A percentile compares a stretch with the other conserved stretches of the same genome.
phyloP scores from a whole-genome alignment of 441 rosid species.

The Populus tomentosa region DNA sequence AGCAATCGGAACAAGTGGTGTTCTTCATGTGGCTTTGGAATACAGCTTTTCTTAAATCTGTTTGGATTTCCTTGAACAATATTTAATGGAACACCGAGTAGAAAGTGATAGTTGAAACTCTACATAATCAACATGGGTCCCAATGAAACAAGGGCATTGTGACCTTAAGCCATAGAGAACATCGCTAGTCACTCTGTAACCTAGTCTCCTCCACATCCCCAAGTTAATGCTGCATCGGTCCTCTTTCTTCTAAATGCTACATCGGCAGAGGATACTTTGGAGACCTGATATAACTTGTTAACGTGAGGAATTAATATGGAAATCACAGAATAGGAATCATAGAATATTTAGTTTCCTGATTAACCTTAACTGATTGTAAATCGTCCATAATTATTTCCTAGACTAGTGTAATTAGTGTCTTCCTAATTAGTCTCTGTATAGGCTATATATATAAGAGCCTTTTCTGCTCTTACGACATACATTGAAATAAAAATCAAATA shows the following conservation, averaged over 20 bases:
- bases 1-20: neutral
- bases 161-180: neutral
- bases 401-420: too few species aligned
- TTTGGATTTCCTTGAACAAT: neutral
- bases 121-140: neutral
- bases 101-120: neutral
- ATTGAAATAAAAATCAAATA: too few species aligned
- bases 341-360: too few species aligned
- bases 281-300: neutral
- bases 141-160: too few species aligned
- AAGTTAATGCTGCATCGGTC: neutral
- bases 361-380: too few species aligned
- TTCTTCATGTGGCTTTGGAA: neutral
- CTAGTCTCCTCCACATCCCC: neutral
- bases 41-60: neutral
- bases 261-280: neutral
- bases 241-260: neutral
- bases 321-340: too few species aligned
- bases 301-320: too few species aligned
- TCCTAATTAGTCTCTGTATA: too few species aligned
- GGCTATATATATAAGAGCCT: too few species aligned
- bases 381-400: too few species aligned
- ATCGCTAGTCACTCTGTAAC: neutral
- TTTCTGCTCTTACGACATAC: too few species aligned
- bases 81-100: neutral